Evolutionary conservation across 352 stramenopile species (phyloP).

Genomic region (Phytophthora citricola): DNA sequence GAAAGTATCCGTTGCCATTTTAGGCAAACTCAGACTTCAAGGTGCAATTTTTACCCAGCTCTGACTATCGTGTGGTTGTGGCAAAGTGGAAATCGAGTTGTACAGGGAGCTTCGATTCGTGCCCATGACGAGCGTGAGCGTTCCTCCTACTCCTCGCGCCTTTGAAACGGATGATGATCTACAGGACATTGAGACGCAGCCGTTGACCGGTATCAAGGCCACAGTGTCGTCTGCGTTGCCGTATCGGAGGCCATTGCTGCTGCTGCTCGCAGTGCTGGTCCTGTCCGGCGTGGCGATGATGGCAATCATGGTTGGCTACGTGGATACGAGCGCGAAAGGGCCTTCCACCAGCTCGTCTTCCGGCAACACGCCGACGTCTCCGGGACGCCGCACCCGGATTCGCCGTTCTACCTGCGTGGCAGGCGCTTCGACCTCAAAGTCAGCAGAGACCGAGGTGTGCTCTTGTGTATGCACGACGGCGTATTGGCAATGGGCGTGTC

Average conservation of each 20-base stretch:
- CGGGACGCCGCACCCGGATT: constrained; percentile 16
- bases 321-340: constrained; percentile 18
- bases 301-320: constrained; percentile 20
- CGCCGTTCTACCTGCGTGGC: constrained; percentile 25
- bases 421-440: constrained; percentile 30
- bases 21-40: too few species aligned
- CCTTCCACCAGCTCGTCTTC: constrained; percentile 20
- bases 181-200: constrained; percentile 18
- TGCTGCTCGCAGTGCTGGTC: constrained; percentile 18
- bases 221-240: constrained; percentile 10
- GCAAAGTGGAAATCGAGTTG: constrained; percentile 1
- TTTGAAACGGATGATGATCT: constrained; percentile 22
- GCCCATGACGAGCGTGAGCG: constrained; percentile 17
- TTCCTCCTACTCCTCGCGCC: constrained; percentile 13
- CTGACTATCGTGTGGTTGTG: constrained; percentile 27
- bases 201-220: constrained; percentile 8
- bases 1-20: too few species aligned
- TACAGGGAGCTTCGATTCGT: not conserved
- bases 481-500: constrained; percentile 54
- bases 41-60: constrained; percentile 8
- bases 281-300: constrained; percentile 20
- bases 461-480: constrained; percentile 49
- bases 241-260: constrained; percentile 13
- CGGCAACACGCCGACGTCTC: constrained; percentile 7
- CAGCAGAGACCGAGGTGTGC: constrained; percentile 26